Percentiles rank a stretch among this genome's conserved stretches.
Evolutionary conservation across 2,329 filamentous ascomycete genomes (phyloP).

Genomic region (Phoma sp.): DNA sequence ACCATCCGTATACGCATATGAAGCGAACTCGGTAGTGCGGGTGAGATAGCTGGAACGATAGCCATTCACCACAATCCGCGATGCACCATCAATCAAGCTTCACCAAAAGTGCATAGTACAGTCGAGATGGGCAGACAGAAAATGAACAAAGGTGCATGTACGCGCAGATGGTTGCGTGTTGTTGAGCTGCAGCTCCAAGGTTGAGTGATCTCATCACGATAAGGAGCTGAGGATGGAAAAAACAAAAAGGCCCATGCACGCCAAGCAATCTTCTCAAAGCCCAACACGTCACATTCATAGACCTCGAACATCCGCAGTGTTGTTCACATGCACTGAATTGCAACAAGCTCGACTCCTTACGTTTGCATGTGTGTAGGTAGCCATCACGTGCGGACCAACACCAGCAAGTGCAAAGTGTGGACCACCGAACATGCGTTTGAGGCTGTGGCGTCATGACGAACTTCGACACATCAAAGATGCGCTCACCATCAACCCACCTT

Average conservation of each 20-base stretch:
- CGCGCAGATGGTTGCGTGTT: neutral
- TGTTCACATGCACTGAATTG: neutral
- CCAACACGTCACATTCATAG: neutral
- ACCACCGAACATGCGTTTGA: neutral
- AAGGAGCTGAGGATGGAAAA: constrained; percentile 3
- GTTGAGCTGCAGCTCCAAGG: constrained; percentile 15
- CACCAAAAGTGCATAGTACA: neutral
- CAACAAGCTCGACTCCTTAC: neutral
- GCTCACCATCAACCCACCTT: neutral
- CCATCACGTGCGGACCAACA: constrained; percentile 5
- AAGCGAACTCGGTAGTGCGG: neutral
- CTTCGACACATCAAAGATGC: constrained; percentile 7
- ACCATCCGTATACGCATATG: neutral
- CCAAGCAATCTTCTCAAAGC: constrained; percentile 1
- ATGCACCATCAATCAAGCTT: neutral
- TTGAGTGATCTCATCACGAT: constrained; percentile 2
- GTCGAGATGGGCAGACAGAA: neutral
- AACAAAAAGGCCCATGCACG: constrained; percentile 1
- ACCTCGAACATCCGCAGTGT: neutral
- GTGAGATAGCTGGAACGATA: neutral
- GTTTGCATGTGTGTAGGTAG: neutral
- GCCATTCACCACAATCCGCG: neutral
- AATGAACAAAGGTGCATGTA: neutral
- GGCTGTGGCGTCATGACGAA: constrained; percentile 18
- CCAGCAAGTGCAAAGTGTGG: neutral